Evolutionary conservation across 495 filamentous ascomycete genomes (phyloP), one percentile per base, ranked within the genome.

Genomic region (Pyronema omphalodes): DNA sequence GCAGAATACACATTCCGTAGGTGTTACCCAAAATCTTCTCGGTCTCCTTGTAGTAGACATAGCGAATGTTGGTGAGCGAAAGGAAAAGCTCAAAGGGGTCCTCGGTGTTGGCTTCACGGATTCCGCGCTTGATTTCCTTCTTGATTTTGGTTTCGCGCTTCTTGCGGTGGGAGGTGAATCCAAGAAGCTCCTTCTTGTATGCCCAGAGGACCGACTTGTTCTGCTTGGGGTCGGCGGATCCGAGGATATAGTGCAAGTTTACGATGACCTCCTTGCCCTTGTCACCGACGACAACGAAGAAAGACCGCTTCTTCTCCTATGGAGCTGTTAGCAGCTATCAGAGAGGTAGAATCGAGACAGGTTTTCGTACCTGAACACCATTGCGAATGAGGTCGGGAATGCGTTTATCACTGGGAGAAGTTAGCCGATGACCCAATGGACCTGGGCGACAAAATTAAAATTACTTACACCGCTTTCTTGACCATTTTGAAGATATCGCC

Each of bases 31-130:
- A 69, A 65, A 99, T 96, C 73, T 94, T 94, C 56, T 99, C 93
- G n/a, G 93, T 96, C 70, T 99, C 93, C 70, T 99, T 99, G 73
- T 99, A 99, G 75, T 94, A 99, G 39, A 89, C 85, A 77, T 96
- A 99, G 59, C 93, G 85, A 61, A 99, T 94, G 66, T 94, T 87
- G 68, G 94, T 84, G 53, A 94, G 78, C 15, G 86, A 88, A 66
- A 99, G 82, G 71, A 99, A 99, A 57, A 96, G 75, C 72, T 99
- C 93, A 71, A 99, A 99, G 0, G 93, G 84, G 62, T 96, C 93
- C 62, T 95, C 88, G 44, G 81, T 78, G 67, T 99, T 94, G n/a
- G 84, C 77, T 67, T 99, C 93, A 57, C 91, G 76, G 53, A 88
- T 88, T 15, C 93, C 93, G 56, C 87, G 79, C 71, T 93, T 96